phyloP scores from a whole-genome alignment of 2,329 filamentous ascomycete species.

The Trichoderma atrobrunneum region DNA sequence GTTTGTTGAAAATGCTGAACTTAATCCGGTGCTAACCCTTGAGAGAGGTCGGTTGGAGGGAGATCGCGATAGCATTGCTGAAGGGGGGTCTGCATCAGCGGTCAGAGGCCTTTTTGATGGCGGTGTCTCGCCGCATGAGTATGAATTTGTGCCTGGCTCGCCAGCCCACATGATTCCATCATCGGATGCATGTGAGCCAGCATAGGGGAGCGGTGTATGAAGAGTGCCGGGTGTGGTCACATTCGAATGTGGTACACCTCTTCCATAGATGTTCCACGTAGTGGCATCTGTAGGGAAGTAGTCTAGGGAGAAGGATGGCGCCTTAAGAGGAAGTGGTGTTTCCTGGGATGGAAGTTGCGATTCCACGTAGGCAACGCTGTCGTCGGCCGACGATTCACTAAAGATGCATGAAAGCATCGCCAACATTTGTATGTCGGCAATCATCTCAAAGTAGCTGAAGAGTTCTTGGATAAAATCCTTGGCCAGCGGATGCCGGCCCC shows the following conservation, averaged over 20 bases:
- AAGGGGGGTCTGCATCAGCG: constrained; percentile 46
- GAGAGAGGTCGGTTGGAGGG: constrained; percentile 54
- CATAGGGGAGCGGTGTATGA: constrained; percentile 53
- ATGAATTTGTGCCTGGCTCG: constrained; percentile 56
- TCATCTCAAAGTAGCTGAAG: constrained; percentile 61
- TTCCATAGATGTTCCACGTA: constrained; percentile 51
- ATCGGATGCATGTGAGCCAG: constrained; percentile 57
- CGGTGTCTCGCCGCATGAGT: constrained; percentile 61
- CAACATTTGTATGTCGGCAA: constrained; percentile 66
- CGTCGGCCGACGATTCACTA: constrained; percentile 56
- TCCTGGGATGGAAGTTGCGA: constrained; percentile 56
- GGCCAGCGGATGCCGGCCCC: constrained; percentile 64
- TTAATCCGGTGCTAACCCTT: constrained; percentile 53
- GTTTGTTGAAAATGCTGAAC: constrained; percentile 54
- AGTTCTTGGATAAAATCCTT: constrained; percentile 59
- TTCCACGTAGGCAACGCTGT: constrained; percentile 57
- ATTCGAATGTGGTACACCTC: constrained; percentile 53
- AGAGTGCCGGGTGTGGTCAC: constrained; percentile 57
- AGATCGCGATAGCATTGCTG: constrained; percentile 55
- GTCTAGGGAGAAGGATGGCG: constrained; percentile 63
- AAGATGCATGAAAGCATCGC: constrained; percentile 71
- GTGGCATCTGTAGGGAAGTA: constrained; percentile 61
- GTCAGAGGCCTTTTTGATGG: constrained; percentile 50
- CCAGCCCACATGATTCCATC: constrained; percentile 48
- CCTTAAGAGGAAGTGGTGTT: constrained; percentile 63